A percentile compares a stretch with the other conserved stretches of the same genome.
Conservation (phyloP, 495 filamentous ascomycete species). For the Talaromyces trachyspermus region DNA sequence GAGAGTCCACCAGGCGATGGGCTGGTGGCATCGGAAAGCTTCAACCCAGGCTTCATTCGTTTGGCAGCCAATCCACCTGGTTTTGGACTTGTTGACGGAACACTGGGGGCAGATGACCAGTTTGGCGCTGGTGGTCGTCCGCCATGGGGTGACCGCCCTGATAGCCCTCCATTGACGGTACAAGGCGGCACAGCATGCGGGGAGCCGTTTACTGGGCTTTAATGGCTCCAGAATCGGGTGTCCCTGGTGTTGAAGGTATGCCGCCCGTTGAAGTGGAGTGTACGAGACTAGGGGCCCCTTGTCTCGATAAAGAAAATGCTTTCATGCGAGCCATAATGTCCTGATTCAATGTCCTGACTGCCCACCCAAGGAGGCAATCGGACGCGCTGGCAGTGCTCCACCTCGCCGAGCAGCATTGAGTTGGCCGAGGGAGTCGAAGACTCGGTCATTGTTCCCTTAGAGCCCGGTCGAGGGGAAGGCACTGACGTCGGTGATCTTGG, state of each 20-base stretch:
- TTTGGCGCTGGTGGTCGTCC: conserved; percentile 36
- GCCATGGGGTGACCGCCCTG: conserved; percentile 23
- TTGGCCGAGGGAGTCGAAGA: conserved; percentile 77
- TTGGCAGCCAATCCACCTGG: conserved; percentile 47
- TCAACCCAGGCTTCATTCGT: conserved; percentile 43
- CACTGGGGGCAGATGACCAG: conserved; percentile 44
- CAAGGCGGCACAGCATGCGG: conserved; percentile 18
- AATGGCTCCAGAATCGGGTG: conserved; percentile 11
- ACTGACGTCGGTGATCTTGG: conserved; percentile 21
- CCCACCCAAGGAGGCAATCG: conserved; percentile 46
- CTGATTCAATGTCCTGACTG: conserved; percentile 54
- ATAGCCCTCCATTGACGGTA: conserved; percentile 27
- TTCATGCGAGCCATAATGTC: conserved; percentile 78
- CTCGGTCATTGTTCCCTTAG: conserved; percentile 45
- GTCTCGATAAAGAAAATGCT: conserved; percentile 63
- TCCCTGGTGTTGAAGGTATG: conserved; percentile 22
- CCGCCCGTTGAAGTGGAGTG: conserved; percentile 29
- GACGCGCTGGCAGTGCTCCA: conserved; percentile 35
- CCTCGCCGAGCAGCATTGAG: conserved; percentile 68
- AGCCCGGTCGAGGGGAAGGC: conserved; percentile 12
- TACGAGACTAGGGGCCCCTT: conserved; percentile 38
- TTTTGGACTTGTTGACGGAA: conserved; percentile 30
- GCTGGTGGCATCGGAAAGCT: conserved; percentile 43
- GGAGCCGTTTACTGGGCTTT: conserved; percentile 7
- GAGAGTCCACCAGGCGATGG: conserved; percentile 10